A percentile compares a stretch with the other conserved stretches of the same genome.
Evolutionary conservation across 805 yeast species (phyloP).

Genomic region (Starmerella ratchasimensis): DNA sequence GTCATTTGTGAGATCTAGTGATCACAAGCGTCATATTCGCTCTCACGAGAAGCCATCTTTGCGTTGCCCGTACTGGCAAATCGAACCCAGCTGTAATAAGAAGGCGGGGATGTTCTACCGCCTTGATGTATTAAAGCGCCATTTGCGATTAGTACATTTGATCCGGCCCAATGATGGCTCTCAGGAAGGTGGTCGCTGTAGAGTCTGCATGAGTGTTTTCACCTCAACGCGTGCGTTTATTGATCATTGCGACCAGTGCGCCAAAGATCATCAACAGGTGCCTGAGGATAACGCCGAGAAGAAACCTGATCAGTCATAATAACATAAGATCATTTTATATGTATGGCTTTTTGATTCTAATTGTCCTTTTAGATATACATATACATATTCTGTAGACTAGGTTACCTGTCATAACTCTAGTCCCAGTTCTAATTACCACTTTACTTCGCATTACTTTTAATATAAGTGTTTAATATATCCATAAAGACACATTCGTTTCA

Average conservation of each 20-base stretch:
- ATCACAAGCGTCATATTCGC: conserved; percentile 51
- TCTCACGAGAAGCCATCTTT: conserved; percentile 54
- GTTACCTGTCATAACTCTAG: too few relatives aligned
- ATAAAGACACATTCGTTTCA: too few relatives aligned
- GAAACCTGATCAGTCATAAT: too few relatives aligned
- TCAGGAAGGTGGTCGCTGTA: conserved; percentile 51
- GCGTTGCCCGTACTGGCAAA: conserved; percentile 61
- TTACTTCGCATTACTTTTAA: too few relatives aligned
- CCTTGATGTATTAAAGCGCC: conserved; percentile 61
- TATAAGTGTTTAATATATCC: too few relatives aligned
- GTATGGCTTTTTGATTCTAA: too few relatives aligned
- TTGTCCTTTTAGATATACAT: too few relatives aligned
- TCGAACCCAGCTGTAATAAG: conserved; percentile 58
- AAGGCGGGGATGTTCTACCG: conserved; percentile 66
- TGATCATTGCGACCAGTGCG: conserved; percentile 53
- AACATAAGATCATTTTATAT: too few relatives aligned
- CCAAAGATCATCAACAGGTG: too few relatives aligned
- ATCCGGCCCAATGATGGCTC: conserved; percentile 33
- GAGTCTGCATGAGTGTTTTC: conserved; percentile 48
- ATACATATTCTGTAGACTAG: too few relatives aligned
- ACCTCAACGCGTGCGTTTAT: conserved; percentile 42
- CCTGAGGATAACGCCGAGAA: too few relatives aligned
- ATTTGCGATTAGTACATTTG: conserved; percentile 54
- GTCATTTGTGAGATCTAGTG: conserved; percentile 59
- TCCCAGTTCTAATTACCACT: too few relatives aligned